Percentiles rank a stretch among this genome's conserved stretches.
Conservation (phyloP, 768 basidiomycete species). For the Clitopilus hobsonii region DNA sequence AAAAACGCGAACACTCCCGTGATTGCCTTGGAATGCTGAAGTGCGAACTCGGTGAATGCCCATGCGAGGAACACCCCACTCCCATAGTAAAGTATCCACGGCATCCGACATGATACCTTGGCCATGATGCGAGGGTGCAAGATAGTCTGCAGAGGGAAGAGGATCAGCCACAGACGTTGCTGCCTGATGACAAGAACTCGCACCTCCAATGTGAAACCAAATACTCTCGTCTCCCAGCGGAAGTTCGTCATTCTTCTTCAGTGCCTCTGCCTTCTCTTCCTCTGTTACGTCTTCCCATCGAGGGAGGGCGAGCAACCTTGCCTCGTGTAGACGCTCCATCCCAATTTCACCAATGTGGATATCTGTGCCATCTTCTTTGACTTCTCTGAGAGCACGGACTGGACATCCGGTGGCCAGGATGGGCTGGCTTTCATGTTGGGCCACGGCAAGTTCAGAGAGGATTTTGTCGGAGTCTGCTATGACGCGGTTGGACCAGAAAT, state of each 20-base stretch:
- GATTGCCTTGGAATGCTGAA: slow-evolving; percentile 47
- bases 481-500: slow-evolving; percentile 20
- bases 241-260: slow-evolving; percentile 29
- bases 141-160: slow-evolving; percentile 40
- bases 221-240: slow-evolving; percentile 48
- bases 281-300: slow-evolving; percentile 34
- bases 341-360: slow-evolving; percentile 45
- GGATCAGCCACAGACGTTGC: not conserved
- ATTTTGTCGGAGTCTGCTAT: slow-evolving; percentile 23
- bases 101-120: slow-evolving; percentile 71
- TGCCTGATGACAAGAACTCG: too few relatives aligned
- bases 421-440: slow-evolving; percentile 15
- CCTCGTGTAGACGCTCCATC: slow-evolving; percentile 22
- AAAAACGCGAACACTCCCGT: slow-evolving; percentile 60
- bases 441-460: slow-evolving; percentile 25
- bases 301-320: slow-evolving; percentile 13
- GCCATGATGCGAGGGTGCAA: slow-evolving; percentile 58
- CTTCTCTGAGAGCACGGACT: slow-evolving; percentile 47
- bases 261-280: slow-evolving; percentile 9
- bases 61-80: slow-evolving; percentile 69
- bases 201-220: slow-evolving; percentile 61
- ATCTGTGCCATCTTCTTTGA: slow-evolving; percentile 53
- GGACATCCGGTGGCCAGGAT: slow-evolving; percentile 41
- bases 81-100: slow-evolving; percentile 43
- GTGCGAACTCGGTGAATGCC: slow-evolving; percentile 40